Conservation (phyloP, 192 early-diverging fungal species). For the Coemansia sp. region DNA sequence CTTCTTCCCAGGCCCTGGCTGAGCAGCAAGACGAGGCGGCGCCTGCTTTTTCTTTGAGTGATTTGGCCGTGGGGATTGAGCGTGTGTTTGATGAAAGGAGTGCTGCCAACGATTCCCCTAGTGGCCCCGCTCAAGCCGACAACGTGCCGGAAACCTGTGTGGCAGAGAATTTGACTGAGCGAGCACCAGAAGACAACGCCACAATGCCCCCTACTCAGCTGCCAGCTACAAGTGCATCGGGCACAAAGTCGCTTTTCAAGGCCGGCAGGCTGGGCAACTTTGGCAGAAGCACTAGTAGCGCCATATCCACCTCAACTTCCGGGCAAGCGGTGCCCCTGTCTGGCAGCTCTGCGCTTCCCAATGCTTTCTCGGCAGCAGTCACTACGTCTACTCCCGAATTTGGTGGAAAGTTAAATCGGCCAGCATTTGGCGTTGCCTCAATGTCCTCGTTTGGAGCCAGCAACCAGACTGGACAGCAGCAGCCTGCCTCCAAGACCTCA, state of each 20-base stretch:
- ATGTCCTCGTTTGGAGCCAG: slow-evolving; percentile 27
- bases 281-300: not conserved
- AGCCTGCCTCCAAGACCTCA: not conserved
- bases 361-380: slow-evolving; percentile 23
- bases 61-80: slow-evolving; percentile 17
- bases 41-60: slow-evolving; percentile 7
- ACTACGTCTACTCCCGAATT: slow-evolving; percentile 12
- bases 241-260: slow-evolving; percentile 30
- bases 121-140: not conserved
- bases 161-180: not conserved
- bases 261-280: slow-evolving; percentile 30
- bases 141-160: not conserved
- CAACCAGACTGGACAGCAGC: not conserved
- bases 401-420: slow-evolving; percentile 34
- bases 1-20: not conserved
- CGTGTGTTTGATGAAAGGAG: not conserved
- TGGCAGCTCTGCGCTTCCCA: slow-evolving; percentile 11
- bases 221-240: not conserved
- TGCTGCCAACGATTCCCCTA: not conserved
- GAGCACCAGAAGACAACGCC: not conserved
- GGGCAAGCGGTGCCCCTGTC: not conserved
- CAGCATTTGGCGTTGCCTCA: slow-evolving; percentile 43
- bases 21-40: not conserved
- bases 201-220: not conserved
- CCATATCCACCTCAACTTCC: not conserved